Evolutionary conservation across 768 basidiomycete genomes (phyloP).

Genomic region (Phaeolepiota aurea): DNA sequence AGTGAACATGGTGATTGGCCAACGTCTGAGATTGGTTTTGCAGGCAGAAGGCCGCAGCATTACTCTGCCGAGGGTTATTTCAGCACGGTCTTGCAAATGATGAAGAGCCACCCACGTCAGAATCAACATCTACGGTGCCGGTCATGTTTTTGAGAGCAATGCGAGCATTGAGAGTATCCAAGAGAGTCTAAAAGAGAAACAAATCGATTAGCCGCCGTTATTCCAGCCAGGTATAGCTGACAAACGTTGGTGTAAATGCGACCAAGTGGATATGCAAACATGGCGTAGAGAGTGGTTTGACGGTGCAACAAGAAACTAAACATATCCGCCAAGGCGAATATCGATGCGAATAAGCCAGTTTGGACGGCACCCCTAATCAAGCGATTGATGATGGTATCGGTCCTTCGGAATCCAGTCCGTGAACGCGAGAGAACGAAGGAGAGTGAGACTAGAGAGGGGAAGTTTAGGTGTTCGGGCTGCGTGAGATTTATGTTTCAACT

Average conservation of each 20-base stretch:
- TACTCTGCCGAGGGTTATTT: constrained; percentile 1
- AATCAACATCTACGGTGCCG: background rate
- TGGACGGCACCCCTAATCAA: constrained; percentile 48
- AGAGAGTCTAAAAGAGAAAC: background rate
- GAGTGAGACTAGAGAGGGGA: background rate
- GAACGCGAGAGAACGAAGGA: constrained; percentile 24
- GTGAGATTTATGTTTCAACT: no score
- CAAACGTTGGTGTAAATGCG: constrained; percentile 1
- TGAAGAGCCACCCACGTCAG: constrained; percentile 1
- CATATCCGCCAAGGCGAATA: constrained; percentile 40
- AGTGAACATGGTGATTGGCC: constrained; percentile 12
- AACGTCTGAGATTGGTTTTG: constrained; percentile 13
- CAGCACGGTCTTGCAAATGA: background rate
- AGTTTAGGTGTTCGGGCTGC: no score
- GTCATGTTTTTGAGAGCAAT: constrained; percentile 7
- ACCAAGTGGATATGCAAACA: constrained; percentile 2
- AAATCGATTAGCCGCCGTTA: background rate
- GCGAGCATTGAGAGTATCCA: constrained; percentile 1
- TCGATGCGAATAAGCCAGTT: constrained; percentile 42
- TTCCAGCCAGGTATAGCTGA: background rate
- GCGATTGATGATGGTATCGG: constrained; percentile 43
- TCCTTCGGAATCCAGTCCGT: constrained; percentile 44
- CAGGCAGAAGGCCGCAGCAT: constrained; percentile 17
- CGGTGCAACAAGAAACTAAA: background rate
- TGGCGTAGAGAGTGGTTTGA: background rate